Evolutionary conservation across 129 eudicot species (phyloP), one percentile per base, ranked within the genome.

Genomic region (Flaveria bidentis): DNA sequence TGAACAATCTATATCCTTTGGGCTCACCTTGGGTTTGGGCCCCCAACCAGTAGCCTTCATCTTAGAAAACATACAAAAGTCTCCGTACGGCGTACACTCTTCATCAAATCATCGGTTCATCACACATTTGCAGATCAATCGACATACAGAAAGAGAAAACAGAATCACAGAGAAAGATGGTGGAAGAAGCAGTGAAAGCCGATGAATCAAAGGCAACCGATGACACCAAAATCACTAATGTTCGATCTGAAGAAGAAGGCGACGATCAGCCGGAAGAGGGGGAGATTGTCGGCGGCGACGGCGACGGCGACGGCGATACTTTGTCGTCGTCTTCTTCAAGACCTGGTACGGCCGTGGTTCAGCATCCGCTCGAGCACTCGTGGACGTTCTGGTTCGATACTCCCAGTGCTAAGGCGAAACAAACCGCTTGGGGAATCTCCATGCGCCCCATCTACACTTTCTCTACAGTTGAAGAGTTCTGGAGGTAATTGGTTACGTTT

Each of bases 311-410:
- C 60, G 91, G 30, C 11, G 91, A 78, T 1, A 86, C 79, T 3
- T 80, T 64, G 6, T 79, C 83, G 20, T 56, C 79, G 14, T 56
- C 79, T 1, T 64, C 83, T 9, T 67, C 83, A 63, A 71, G 73
- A 20, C 75, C 79, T 6, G 44, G 69, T 16, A 65, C 80, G 51
- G 76, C 82, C 52, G 61, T 87, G 17, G n/a, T 80, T 3, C 78
- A 79, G 62, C 96, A 92, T 61, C 92, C 89, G 0, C 79, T 92
- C 44, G 97, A 92, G 69, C 86, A 87, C 76, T 78, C 96, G 0
- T 92, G 97, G 97, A 92, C 96, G 1, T 87, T 92, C 80, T 92
- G 97, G 97, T 89, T 92, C 77, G 92, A 92, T 69, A 82, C 23
- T 39, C 87, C 96, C 0, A 26, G 80, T 18, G 86, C 85, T n/a